Evolutionary conservation across 306 rosid species (phyloP).

Genomic region (Mucuna pruriens): DNA sequence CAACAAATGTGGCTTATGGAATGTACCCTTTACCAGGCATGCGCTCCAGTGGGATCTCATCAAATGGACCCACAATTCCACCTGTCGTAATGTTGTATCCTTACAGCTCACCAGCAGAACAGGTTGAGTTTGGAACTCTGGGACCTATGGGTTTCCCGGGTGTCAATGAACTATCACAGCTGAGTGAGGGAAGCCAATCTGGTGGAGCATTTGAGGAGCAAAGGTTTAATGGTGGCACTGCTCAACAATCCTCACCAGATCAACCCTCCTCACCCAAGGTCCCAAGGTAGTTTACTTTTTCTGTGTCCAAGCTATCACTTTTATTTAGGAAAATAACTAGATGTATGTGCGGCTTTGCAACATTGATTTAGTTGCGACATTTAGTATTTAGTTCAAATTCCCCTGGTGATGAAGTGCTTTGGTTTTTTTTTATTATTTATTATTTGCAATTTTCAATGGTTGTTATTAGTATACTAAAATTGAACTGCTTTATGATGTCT

Average conservation of each 20-base stretch:
- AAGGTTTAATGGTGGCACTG: conserved; percentile 58
- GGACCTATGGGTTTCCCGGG: conserved; percentile 66
- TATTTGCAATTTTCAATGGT: neutral
- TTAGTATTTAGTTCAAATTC: neutral
- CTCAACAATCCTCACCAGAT: conserved; percentile 66
- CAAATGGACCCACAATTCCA: conserved; percentile 68
- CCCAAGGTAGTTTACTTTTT: conserved; percentile 54
- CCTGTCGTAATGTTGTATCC: conserved; percentile 80
- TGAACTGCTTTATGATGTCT: conserved; percentile 44
- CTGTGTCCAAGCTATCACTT: conserved; percentile 1
- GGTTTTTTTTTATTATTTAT: neutral
- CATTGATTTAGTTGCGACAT: neutral
- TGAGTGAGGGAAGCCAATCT: conserved; percentile 55
- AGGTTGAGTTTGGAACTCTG: conserved; percentile 75
- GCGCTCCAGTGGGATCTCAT: conserved; percentile 60
- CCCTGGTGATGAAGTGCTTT: neutral
- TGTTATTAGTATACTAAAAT: neutral
- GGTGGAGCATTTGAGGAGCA: conserved; percentile 66
- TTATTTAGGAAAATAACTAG: conserved; percentile 1
- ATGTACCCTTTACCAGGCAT: conserved; percentile 62
- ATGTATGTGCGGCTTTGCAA: neutral
- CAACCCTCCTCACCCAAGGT: conserved; percentile 70
- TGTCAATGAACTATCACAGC: conserved; percentile 56
- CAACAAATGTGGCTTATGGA: conserved; percentile 64
- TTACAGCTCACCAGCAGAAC: conserved; percentile 62